These are phyloP conservation scores for Solanum lycopersicoides DNA, from an alignment of 257 asterid species.

Conservation along the genomic window DNA sequence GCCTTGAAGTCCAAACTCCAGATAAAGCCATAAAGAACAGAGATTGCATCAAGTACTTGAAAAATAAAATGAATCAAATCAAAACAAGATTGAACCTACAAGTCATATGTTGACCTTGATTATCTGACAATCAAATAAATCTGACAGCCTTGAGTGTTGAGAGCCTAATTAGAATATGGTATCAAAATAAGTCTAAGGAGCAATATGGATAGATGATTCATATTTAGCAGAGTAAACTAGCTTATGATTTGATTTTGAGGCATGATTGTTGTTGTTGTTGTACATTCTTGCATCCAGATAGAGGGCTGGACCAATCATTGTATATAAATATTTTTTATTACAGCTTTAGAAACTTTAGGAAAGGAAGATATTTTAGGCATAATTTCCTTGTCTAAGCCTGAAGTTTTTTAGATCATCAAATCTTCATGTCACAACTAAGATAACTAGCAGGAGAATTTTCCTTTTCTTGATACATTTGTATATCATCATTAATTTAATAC, in stretches of 20 bases:
- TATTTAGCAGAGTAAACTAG: background rate
- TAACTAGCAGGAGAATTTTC: background rate
- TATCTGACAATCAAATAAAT: background rate
- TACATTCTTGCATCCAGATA: background rate
- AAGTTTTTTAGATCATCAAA: background rate
- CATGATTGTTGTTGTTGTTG: background rate
- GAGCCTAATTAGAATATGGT: background rate
- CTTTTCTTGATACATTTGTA: background rate
- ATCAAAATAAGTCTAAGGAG: background rate
- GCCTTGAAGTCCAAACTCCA: background rate
- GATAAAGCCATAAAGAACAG: slow-evolving; percentile 6
- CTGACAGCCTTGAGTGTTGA: background rate
- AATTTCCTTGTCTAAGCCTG: background rate
- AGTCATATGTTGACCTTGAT: background rate
- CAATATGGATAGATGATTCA: too few species aligned
- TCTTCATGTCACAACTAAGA: background rate
- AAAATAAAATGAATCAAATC: background rate
- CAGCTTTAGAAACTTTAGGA: background rate
- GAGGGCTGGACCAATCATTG: background rate
- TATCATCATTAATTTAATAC: background rate
- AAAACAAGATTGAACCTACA: background rate
- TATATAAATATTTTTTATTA: background rate
- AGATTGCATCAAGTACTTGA: background rate
- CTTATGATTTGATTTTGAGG: background rate
- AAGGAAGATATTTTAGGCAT: background rate